A percentile compares a stretch with the other conserved stretches of the same genome.
Evolutionary conservation across 805 yeast genomes (phyloP).

Genomic region (Candida maris): DNA sequence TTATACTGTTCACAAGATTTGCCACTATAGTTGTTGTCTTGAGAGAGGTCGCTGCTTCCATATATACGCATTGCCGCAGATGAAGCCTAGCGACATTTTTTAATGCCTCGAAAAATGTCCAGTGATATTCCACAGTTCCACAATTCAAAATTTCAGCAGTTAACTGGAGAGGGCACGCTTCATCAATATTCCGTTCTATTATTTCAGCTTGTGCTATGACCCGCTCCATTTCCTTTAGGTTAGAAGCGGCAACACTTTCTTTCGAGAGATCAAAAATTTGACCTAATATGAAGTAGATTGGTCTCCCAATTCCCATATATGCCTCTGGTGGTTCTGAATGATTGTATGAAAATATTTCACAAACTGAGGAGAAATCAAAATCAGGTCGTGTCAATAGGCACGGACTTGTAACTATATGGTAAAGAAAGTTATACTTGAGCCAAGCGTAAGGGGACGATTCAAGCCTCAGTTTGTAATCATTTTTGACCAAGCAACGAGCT

Average conservation of each 20-base stretch:
- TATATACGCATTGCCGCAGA: constrained; percentile 8
- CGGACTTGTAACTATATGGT: constrained; percentile 9
- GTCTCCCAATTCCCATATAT: constrained; percentile 9
- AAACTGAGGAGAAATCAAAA: neutral
- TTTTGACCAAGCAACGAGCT: constrained; percentile 5
- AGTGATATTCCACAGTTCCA: constrained; percentile 6
- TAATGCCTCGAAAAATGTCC: constrained; percentile 6
- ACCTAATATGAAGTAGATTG: constrained; percentile 6
- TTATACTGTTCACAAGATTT: constrained; percentile 1
- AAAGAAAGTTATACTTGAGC: constrained; percentile 7
- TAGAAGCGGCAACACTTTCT: constrained; percentile 1
- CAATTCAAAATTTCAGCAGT: constrained; percentile 5
- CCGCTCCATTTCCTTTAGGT: constrained; percentile 1
- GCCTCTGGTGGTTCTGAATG: constrained; percentile 7
- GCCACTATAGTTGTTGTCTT: constrained; percentile 7
- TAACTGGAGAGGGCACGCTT: constrained; percentile 4
- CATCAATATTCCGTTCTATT: constrained; percentile 5
- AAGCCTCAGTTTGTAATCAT: neutral
- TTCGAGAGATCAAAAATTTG: constrained; percentile 4
- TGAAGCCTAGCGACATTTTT: constrained; percentile 6
- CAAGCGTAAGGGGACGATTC: constrained; percentile 3
- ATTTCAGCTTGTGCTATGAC: neutral
- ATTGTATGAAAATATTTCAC: neutral
- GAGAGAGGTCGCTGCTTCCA: constrained; percentile 7
- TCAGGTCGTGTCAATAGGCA: constrained; percentile 1